phyloP scores from a whole-genome alignment of 1,284 basidiomycete genomes.

The Austropuccinia psidii region DNA sequence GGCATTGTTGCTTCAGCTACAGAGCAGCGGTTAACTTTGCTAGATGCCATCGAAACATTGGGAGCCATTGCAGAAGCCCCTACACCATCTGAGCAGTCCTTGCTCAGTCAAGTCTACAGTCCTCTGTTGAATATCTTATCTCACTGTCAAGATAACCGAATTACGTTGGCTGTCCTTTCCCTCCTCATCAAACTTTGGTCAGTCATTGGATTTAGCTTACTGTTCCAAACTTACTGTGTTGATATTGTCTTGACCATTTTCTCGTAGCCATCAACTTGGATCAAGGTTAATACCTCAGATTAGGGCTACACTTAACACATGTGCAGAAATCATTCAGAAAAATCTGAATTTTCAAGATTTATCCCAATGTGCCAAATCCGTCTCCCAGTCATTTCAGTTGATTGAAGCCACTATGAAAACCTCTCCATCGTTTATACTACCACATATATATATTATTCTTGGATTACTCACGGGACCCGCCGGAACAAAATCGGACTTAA shows the following conservation, averaged over 20 bases:
- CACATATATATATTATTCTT: slow-evolving; percentile 20
- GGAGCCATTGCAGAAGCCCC: slow-evolving; percentile 16
- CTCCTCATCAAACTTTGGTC: slow-evolving; percentile 23
- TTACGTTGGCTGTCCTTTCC: slow-evolving; percentile 10
- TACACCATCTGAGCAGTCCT: slow-evolving; percentile 21
- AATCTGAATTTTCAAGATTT: neutral
- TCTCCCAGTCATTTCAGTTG: slow-evolving; percentile 2
- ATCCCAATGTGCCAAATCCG: neutral
- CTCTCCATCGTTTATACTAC: slow-evolving; percentile 13
- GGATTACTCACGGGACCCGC: slow-evolving; percentile 7
- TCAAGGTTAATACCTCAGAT: slow-evolving; percentile 19
- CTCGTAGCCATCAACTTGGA: slow-evolving; percentile 13
- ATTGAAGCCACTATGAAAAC: slow-evolving; percentile 25
- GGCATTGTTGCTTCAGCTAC: neutral
- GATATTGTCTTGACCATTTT: neutral
- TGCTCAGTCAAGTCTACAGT: slow-evolving; percentile 27
- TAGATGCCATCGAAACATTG: slow-evolving; percentile 19
- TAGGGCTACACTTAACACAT: slow-evolving; percentile 12
- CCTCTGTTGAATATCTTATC: slow-evolving; percentile 6
- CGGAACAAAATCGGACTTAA: neutral
- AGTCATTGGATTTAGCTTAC: neutral
- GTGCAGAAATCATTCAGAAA: slow-evolving; percentile 3
- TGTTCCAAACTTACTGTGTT: neutral
- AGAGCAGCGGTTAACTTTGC: neutral
- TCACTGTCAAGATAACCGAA: neutral